These are phyloP conservation scores for Plenodomus tracheiphilus DNA, from an alignment of 2,329 filamentous ascomycete genomes.

Conservation along the genomic window DNA sequence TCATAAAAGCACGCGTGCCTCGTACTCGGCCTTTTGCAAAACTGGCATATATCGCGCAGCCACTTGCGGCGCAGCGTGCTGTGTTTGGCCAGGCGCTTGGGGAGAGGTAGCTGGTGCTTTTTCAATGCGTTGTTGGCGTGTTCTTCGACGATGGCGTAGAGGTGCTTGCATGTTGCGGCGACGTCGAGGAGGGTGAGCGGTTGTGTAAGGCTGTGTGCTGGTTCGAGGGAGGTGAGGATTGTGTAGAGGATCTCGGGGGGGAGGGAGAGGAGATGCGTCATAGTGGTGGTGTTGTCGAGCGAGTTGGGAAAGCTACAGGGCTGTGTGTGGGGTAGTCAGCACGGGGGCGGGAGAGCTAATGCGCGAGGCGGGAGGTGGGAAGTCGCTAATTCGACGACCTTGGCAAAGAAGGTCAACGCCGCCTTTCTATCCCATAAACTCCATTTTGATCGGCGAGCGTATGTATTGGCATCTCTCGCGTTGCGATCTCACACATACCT, in stretches of 20 bases:
- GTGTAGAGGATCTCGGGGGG: conserved; percentile 35
- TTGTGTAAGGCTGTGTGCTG: conserved; percentile 7
- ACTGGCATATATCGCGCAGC: conserved; percentile 29
- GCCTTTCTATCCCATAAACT: too few species aligned
- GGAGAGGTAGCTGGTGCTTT: conserved; percentile 20
- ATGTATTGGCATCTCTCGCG: background rate
- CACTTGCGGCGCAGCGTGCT: conserved; percentile 28
- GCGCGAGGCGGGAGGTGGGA: background rate
- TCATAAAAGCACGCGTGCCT: conserved; percentile 29
- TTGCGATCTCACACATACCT: background rate
- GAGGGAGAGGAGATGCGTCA: conserved; percentile 23
- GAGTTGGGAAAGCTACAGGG: too few species aligned
- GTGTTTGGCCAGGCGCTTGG: conserved; percentile 15
- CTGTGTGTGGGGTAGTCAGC: background rate
- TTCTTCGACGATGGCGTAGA: conserved; percentile 32
- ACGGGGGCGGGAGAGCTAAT: too few species aligned
- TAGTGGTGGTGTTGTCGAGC: conserved; percentile 2
- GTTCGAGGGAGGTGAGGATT: conserved; percentile 26
- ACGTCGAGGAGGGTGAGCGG: conserved; percentile 26
- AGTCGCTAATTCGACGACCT: background rate
- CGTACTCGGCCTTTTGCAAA: conserved; percentile 30
- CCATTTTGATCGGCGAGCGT: too few species aligned
- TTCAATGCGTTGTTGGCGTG: conserved; percentile 34
- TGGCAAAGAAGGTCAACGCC: too few species aligned
- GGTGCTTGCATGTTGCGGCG: conserved; percentile 27